Percentiles rank a stretch among this genome's conserved stretches.
Conservation (phyloP, 78 protist species). For the Dictyostelium brefeldianum region DNA sequence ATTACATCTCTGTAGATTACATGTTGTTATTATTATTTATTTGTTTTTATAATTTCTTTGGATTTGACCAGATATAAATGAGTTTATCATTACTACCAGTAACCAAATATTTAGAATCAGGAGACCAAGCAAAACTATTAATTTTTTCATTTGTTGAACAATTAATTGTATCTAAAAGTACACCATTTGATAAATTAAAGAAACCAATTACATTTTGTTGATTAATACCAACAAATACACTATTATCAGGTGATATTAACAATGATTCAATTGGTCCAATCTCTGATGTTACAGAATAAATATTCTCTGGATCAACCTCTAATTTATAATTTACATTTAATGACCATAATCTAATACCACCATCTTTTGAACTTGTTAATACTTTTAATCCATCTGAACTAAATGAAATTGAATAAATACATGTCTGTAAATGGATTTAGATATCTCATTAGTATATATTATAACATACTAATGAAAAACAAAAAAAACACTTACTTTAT, state of each 20-base stretch:
- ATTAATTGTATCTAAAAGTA: background rate
- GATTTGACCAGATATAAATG: constrained; percentile 24
- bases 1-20: too few relatives aligned
- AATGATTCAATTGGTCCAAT: constrained; percentile 9
- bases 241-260: background rate
- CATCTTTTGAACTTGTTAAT: constrained; percentile 43
- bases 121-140: constrained; percentile 23
- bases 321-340: constrained; percentile 37
- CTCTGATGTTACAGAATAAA: constrained; percentile 2
- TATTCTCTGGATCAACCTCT: constrained; percentile 35
- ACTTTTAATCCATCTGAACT: constrained; percentile 22
- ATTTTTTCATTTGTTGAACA: background rate
- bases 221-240: constrained; percentile 3
- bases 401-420: constrained; percentile 30
- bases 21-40: too few relatives aligned
- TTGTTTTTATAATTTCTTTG: background rate
- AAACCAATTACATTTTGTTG: background rate
- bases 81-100: constrained; percentile 24
- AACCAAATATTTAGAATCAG: background rate
- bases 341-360: constrained; percentile 22
- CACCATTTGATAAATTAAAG: constrained; percentile 10
- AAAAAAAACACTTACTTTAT: constrained; percentile 10
- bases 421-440: background rate
- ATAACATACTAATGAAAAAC: background rate
- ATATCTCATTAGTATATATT: too few relatives aligned